phyloP scores from a whole-genome alignment of 495 filamentous ascomycete species.

The Talaromyces trachyspermus region DNA sequence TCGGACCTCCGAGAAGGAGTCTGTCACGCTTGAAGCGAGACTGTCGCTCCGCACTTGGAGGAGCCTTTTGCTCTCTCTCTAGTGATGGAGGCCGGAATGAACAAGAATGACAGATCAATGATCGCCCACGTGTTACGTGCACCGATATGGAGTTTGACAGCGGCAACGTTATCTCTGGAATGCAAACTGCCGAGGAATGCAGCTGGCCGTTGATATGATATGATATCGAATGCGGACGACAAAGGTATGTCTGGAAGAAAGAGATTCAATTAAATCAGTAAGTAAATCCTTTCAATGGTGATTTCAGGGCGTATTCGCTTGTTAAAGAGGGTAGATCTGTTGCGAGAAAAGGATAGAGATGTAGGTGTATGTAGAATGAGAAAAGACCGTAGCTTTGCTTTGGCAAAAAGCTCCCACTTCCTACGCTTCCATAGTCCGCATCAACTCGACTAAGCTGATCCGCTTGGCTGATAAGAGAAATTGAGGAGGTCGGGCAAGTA shows the following conservation, averaged over 20 bases:
- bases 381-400: conserved; percentile 31
- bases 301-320: conserved; percentile 10
- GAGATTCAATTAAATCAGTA: conserved; percentile 9
- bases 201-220: neutral
- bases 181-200: neutral
- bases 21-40: conserved; percentile 1
- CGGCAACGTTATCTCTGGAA: conserved; percentile 3
- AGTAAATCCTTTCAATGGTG: conserved; percentile 8
- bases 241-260: conserved; percentile 12
- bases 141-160: neutral
- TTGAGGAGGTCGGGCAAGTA: conserved; percentile 8
- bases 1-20: conserved; percentile 44
- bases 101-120: too few species aligned
- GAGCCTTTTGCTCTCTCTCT: neutral
- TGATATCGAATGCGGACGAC: conserved; percentile 25
- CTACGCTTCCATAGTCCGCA: neutral
- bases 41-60: conserved; percentile 7
- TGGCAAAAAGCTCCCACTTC: conserved; percentile 18
- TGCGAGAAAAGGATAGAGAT: neutral
- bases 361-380: conserved; percentile 13
- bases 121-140: conserved; percentile 1
- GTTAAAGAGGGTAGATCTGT: neutral
- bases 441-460: too few species aligned
- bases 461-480: neutral
- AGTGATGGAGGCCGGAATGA: too few species aligned